These are phyloP conservation scores for Ophiostoma tasmaniense DNA, from an alignment of 2,329 filamentous ascomycete species.

Conservation along the genomic window DNA sequence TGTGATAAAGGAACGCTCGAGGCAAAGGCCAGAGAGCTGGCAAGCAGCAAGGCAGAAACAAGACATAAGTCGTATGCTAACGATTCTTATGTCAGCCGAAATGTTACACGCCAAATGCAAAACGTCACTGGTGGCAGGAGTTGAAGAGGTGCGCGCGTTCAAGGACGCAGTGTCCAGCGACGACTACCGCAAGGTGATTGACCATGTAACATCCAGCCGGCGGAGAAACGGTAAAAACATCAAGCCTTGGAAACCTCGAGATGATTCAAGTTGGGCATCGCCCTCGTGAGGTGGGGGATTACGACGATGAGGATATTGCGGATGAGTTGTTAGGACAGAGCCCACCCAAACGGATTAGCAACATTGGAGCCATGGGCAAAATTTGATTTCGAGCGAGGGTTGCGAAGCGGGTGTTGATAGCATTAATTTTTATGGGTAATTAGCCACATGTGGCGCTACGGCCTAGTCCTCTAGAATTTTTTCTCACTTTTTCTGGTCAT, in stretches of 20 bases:
- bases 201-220: constrained; percentile 45
- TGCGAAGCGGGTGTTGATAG: neutral
- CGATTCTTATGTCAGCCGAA: constrained; percentile 36
- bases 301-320: no score
- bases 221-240: constrained; percentile 48
- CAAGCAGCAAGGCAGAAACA: no score
- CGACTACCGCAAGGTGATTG: constrained; percentile 41
- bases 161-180: constrained; percentile 39
- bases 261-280: constrained; percentile 51
- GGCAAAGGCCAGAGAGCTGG: neutral
- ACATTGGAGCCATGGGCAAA: no score
- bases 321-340: no score
- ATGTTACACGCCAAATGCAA: constrained; percentile 39
- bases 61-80: neutral
- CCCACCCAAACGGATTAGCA: no score
- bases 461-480: constrained; percentile 1
- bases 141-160: constrained; percentile 45
- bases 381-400: neutral
- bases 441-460: constrained; percentile 6
- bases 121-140: constrained; percentile 39
- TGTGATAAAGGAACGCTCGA: no score
- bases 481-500: constrained; percentile 15
- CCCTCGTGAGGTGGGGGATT: constrained; percentile 11
- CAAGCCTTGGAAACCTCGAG: constrained; percentile 49
- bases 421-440: neutral